These are phyloP conservation scores for Zoysia japonica DNA, from an alignment of 176 grass and related monocot species.

Conservation along the genomic window DNA sequence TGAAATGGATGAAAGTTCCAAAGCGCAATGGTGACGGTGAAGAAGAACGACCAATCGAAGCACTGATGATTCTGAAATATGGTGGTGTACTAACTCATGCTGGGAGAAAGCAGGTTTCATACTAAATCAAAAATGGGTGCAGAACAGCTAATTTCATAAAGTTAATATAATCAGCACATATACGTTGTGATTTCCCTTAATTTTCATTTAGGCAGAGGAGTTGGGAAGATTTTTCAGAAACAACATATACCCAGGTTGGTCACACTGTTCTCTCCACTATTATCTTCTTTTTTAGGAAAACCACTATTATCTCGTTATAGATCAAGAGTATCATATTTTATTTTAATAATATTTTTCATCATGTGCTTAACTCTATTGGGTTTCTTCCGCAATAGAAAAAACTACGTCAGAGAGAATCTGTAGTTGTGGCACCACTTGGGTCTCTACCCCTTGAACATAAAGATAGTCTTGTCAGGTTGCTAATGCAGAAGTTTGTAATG, in stretches of 20 bases:
- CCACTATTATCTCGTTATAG: background rate
- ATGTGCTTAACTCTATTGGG: conserved; percentile 6
- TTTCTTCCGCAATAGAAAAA: conserved; percentile 27
- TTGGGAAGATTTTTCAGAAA: conserved; percentile 98
- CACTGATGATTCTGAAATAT: conserved; percentile 99
- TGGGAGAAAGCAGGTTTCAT: conserved; percentile 88
- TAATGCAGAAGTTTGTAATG: conserved; percentile 15
- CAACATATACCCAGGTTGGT: conserved; percentile 98
- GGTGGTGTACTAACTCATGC: conserved; percentile 98
- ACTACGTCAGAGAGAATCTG: background rate
- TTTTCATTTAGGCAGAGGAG: conserved; percentile 79
- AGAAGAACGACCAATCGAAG: conserved; percentile 85
- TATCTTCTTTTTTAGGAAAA: conserved; percentile 3
- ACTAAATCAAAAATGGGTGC: background rate
- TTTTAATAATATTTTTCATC: background rate
- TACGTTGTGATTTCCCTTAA: conserved; percentile 1
- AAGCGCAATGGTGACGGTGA: conserved; percentile 66
- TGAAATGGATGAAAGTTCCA: conserved; percentile 93
- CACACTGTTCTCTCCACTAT: conserved; percentile 30
- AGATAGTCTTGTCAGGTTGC: background rate
- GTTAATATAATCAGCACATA: background rate
- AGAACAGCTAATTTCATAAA: background rate
- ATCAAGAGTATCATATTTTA: conserved; percentile 21
- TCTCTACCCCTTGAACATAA: conserved; percentile 13
- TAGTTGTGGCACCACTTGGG: background rate